Percentiles rank a stretch among this genome's conserved stretches.
Evolutionary conservation across 306 rosid species (phyloP).

Genomic region (Acacia melanoxylon): DNA sequence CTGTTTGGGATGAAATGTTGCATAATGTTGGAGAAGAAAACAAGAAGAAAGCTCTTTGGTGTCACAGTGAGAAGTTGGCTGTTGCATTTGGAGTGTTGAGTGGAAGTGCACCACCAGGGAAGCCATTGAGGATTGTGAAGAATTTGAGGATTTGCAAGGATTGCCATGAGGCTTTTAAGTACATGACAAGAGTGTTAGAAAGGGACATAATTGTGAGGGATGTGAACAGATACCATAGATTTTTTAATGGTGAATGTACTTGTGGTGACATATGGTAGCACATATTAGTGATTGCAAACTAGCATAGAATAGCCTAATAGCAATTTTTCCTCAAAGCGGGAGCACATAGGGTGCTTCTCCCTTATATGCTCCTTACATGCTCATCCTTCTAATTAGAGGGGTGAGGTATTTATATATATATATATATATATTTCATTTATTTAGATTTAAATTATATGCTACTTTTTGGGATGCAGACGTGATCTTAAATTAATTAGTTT

Average conservation of each 20-base stretch:
- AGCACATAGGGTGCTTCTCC: too few relatives aligned
- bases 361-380: too few relatives aligned
- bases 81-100: constrained; percentile 75
- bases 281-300: background rate
- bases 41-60: constrained; percentile 76
- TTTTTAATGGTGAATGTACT: constrained; percentile 63
- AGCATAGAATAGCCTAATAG: background rate
- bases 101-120: constrained; percentile 61
- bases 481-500: too few relatives aligned
- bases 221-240: constrained; percentile 79
- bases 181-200: constrained; percentile 57
- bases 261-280: constrained; percentile 75
- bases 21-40: constrained; percentile 69
- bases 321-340: too few relatives aligned
- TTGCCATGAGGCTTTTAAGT: constrained; percentile 78
- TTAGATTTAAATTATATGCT: too few relatives aligned
- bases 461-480: too few relatives aligned
- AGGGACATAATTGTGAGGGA: constrained; percentile 87
- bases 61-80: constrained; percentile 88
- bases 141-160: constrained; percentile 89
- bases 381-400: too few relatives aligned
- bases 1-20: constrained; percentile 67
- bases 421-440: too few relatives aligned
- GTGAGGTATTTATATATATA: too few relatives aligned
- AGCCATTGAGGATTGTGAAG: constrained; percentile 77